Conservation (phyloP, 78 protist species). For the Bodo saltans region DNA sequence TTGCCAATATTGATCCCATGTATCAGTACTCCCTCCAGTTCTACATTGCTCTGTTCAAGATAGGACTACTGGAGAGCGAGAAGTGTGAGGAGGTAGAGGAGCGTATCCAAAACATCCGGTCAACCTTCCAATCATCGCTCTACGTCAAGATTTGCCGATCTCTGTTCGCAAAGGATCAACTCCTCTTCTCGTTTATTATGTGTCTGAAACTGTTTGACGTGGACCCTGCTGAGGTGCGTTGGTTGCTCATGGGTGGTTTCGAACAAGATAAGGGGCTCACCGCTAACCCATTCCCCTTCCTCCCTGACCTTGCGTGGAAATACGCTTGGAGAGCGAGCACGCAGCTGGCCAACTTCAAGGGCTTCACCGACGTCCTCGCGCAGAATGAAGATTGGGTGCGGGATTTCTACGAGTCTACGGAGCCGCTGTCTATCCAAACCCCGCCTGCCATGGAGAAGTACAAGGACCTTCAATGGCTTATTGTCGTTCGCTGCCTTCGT, state of each 20-base stretch:
- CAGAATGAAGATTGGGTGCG: slow-evolving; percentile 2
- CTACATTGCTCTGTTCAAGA: slow-evolving; percentile 38
- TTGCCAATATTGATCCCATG: slow-evolving; percentile 65
- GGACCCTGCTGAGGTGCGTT: slow-evolving; percentile 31
- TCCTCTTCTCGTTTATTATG: slow-evolving; percentile 61
- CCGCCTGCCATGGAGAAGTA: slow-evolving; percentile 3
- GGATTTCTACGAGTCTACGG: background rate
- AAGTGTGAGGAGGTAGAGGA: slow-evolving; percentile 25
- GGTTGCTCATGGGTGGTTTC: slow-evolving; percentile 59
- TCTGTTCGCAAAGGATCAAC: slow-evolving; percentile 69
- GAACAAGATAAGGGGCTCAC: background rate
- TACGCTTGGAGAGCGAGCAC: background rate
- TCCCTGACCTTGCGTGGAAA: slow-evolving; percentile 51
- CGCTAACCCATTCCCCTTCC: slow-evolving; percentile 49
- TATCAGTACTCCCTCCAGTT: slow-evolving; percentile 68
- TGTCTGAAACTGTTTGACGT: slow-evolving; percentile 30
- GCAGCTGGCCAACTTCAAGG: slow-evolving; percentile 10
- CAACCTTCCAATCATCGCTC: slow-evolving; percentile 54
- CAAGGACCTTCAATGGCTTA: slow-evolving; percentile 40
- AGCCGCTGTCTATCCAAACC: background rate
- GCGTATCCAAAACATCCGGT: slow-evolving; percentile 41
- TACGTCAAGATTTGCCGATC: slow-evolving; percentile 76
- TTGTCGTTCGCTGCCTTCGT: slow-evolving; percentile 66
- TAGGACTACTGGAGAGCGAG: background rate
- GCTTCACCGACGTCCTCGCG: background rate